Base-by-base conservation (phyloP, 768 basidiomycete genomes). In the Russula dissimulans region DNA sequence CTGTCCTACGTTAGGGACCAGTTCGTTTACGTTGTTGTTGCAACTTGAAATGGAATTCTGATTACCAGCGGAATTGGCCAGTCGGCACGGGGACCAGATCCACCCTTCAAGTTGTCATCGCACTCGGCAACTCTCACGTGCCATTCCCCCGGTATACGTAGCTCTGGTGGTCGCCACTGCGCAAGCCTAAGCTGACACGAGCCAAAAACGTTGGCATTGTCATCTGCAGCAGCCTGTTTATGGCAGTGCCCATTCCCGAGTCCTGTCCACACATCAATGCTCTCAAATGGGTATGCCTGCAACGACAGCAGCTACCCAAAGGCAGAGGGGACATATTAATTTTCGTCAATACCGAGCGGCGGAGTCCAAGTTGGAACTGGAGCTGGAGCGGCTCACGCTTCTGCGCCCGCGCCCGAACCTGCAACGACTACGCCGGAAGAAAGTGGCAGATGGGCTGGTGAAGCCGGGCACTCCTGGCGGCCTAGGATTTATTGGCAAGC, bases 401-500 rank as follows among this genome's bases (percentile, higher is more conserved):
- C 22, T 26, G 22, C 22, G 22, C 22, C 44, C 9, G 31, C 31
- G 12, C 18, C 72, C 18, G 68, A 74, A 5, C 72, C 41, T 12
- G 29, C 31, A 17, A 9, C 72, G 29, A 69, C 75, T 3, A 65
- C 70, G 45, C 69, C 76, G 5, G 84, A 84, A 38, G 80, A 82
- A 71, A 52, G 4, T 60, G 54, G 69, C 43, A 10, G 53, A 54
- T 15, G 50, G 61, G 17, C 26, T 15, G 0, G 32, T 34, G 15
- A 38, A 44, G 11, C 51, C 51, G 31, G 49, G 56, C 17, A 71
- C 77, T 26, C 65, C 69, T 15, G 67, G 76, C 31, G 75, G 77
- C 29, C 22, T 26, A 26, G 80, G 87, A 1, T 71, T 94, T 56
- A 94, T 95, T 80, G 89, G 91, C 0, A 81, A 87, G 62, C 72